Base-by-base conservation (phyloP, 2,329 filamentous ascomycete species). In the Teratosphaeria nubilosa region DNA sequence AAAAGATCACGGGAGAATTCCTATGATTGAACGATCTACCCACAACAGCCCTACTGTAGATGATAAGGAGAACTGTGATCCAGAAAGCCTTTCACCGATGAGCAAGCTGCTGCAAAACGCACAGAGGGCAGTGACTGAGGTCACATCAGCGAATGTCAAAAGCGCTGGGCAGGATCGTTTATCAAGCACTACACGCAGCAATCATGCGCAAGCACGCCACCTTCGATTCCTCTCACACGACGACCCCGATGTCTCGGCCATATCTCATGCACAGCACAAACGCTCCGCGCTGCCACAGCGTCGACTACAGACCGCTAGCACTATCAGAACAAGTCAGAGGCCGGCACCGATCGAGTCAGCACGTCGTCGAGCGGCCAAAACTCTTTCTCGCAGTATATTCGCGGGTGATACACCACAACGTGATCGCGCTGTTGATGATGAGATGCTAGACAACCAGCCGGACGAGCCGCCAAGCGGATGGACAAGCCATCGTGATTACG, bases 81-180 rank as follows among this genome's bases (percentile, higher is more conserved):
- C 62, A 2, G 37, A 45, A 16, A 56, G 60, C 5, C 62, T 60
- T 5, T 62, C 64, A 10, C 65, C 63, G 10, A 59, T 60, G 24
- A 64, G 64, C 55, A 60, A 62, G n/a, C 25, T 63, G 2, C 55
- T 69, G 27, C 54, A 62, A 14, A 30, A 57, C 24, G 64, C 61
- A 24, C 56, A 52, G 48, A 22, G 54, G 5, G 56, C 55, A 20
- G 54, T 59, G 5, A 24, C 9, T 60, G 41, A 48, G 5, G 41
- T 11, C 2, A 20, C 41, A 48, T 20, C 41, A 48, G 41, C 41
- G n/a, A n/a, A 48, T 48, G 7, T 20, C 16, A 22, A 48, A 10
- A n/a, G 41, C 20, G 9, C 9, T 2, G 20, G 7, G 41, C 41
- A 20, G 41, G 22, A n/a, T 2, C 20, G 41, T n/a, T 5, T n/a